Evolutionary conservation across 2,329 filamentous ascomycete species (phyloP), one percentile per base, ranked within the genome.

Genomic region (Bimuria novae-zelandiae): DNA sequence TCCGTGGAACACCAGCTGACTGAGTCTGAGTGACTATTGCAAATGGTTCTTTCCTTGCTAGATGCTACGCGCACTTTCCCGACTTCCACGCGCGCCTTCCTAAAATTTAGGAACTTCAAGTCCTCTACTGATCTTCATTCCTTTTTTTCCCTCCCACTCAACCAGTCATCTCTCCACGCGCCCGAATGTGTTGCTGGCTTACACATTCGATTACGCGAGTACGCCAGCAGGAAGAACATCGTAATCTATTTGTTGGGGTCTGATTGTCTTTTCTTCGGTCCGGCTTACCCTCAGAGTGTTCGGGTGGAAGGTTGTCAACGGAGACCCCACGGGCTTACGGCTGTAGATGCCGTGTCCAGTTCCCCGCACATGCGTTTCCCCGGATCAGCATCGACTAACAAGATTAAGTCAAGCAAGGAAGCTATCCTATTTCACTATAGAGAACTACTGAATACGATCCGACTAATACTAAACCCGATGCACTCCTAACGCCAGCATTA

Each of bases 291-390:
- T n/a, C n/a, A n/a, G 17, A 33, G n/a, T 7, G 30, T 33, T 33
- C 12, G 4, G 30, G 5, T 5, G n/a, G 30, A 4, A 33, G 11
- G n/a, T 33, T 12, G n/a, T 12, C 4, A 12, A 33, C 11, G 30
- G n/a, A n/a, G n/a, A n/a, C n/a, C n/a, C n/a, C 11, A 33, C 25
- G 25, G 25, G 5, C 6, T 27, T 27, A 10, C 25, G 25, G 25
- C 21, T 35, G 21, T 36, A 35, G 14, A 46, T 25, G 41, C 19
- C 17, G n/a, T 32, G 17, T 46, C 30, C 29, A n/a, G 21, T 25
- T 46, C 43, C 43, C 43, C 43, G 43, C 43, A 46, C 21, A 22
- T 35, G 14, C 22, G 7, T 36, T 35, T 45, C 43, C 43, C 30
- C 30, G 19, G 43, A 46, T 36, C 43, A 46, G 30, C 43, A 10